Evolutionary conservation across 2,329 filamentous ascomycete species (phyloP), one percentile per base, ranked within the genome.

Genomic region (Ambrosiella xylebori): DNA sequence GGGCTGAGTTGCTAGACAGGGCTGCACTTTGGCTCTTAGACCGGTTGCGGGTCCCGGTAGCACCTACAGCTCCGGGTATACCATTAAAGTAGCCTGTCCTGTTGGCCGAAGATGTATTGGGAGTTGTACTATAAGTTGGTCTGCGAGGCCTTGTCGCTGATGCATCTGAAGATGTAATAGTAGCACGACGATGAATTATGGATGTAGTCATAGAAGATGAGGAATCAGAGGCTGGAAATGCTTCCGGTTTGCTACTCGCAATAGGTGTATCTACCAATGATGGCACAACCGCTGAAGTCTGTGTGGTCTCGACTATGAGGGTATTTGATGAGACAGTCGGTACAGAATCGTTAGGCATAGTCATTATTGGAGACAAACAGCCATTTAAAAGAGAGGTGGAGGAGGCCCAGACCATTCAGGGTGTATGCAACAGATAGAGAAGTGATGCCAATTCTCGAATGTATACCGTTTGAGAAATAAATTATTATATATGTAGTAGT

Each of bases 111-210:
- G 54, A 56, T 6, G 40, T 57, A 44, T 51, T 56, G 4, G 58
- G 58, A 12, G 58, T 59, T n/a, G 58, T 59, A 15, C 54, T 56
- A 17, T 59, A 59, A 4, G 58, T 59, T 13, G 58, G 58, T 4
- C 58, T 47, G 27, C 52, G 37, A 15, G 15, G 52, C 8, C 38
- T n/a, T 19, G 49, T 27, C 3, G 27, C 49, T 7, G 58, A 47
- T 17, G 54, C 36, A n/a, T 59, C 58, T 12, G 37, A 51, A 27
- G 58, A 56, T 19, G 49, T 50, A 38, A 59, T 53, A 12, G 58
- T 59, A 45, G 58, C 54, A 44, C 58, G 49, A 37, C 58, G 54
- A 56, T 53, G 41, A 27, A 44, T 19, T 3, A 47, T 51, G 19
- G 49, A 40, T 39, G 54, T 56, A 13, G 54, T 47, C 49, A 52